Conservation (phyloP, 2,329 filamentous ascomycete genomes). For the Colletotrichum filicis region DNA sequence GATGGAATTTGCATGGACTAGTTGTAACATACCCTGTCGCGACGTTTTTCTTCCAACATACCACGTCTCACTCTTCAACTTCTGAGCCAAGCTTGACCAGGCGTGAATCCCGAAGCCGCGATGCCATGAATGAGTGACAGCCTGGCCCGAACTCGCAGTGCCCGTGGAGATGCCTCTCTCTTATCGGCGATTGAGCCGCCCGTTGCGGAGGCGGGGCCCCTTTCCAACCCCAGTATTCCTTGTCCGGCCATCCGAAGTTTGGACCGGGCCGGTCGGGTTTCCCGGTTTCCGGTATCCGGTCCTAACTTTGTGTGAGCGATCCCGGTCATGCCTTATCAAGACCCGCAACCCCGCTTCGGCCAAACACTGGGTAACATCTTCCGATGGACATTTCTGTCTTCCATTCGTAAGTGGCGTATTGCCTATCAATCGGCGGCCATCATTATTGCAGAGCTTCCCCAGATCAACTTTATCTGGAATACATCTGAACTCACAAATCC, state of each 20-base stretch:
- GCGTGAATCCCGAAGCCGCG: not conserved
- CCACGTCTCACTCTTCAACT: not conserved
- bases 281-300: slow-evolving; percentile 29
- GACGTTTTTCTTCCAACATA: slow-evolving; percentile 29
- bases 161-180: not conserved
- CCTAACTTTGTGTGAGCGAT: slow-evolving; percentile 8
- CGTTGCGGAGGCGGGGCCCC: not conserved
- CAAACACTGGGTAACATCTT: not conserved
- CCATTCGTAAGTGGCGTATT: slow-evolving; percentile 12
- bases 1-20: slow-evolving; percentile 28
- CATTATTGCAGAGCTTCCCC: not conserved
- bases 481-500: not conserved
- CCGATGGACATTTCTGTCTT: slow-evolving; percentile 26
- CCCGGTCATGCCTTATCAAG: slow-evolving; percentile 32
- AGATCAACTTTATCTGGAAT: not conserved
- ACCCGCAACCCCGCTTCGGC: slow-evolving; percentile 30
- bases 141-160: not conserved
- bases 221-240: not conserved
- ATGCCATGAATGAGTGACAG: not conserved
- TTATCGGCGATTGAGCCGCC: not conserved
- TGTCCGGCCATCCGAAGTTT: slow-evolving; percentile 1
- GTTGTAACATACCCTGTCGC: slow-evolving; percentile 35
- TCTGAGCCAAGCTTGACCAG: not conserved
- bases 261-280: slow-evolving; percentile 26
- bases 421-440: slow-evolving; percentile 8